phyloP scores from a whole-genome alignment of 805 yeast genomes.

The Metschnikowia similis region DNA sequence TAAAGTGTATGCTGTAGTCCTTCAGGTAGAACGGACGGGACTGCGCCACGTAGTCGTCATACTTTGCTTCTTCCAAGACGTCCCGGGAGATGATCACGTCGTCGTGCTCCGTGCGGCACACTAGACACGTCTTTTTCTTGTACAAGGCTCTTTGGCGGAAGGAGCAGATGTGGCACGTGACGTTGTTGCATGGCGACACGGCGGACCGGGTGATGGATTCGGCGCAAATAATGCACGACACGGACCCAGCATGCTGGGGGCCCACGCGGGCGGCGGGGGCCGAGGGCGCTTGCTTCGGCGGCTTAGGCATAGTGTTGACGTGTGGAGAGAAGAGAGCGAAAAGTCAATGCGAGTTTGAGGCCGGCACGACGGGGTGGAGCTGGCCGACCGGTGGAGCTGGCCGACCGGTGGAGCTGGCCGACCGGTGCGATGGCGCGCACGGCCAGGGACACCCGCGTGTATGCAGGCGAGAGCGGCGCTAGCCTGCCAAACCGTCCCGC shows the following conservation, averaged over 20 bases:
- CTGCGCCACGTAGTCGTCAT: conserved; percentile 29
- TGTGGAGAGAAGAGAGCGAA: background rate
- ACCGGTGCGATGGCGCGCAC: too few relatives aligned
- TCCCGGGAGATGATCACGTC: conserved; percentile 55
- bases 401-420: too few relatives aligned
- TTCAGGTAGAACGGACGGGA: conserved; percentile 35
- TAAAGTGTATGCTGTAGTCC: conserved; percentile 56
- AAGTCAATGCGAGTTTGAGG: background rate
- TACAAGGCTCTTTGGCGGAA: conserved; percentile 80
- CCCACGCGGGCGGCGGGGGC: background rate
- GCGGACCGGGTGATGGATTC: conserved; percentile 61
- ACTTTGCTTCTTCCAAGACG: conserved; percentile 26
- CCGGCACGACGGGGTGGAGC: background rate
- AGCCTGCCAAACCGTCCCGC: too few relatives aligned
- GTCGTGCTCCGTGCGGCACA: conserved; percentile 73
- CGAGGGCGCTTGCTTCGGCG: background rate
- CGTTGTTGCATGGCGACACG: conserved; percentile 78
- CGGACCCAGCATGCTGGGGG: conserved; percentile 7
- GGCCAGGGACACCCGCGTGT: too few relatives aligned
- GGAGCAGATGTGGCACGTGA: conserved; percentile 76
- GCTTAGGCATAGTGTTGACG: background rate
- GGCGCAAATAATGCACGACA: conserved; percentile 80
- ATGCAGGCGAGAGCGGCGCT: too few relatives aligned
- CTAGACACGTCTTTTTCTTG: conserved; percentile 68
- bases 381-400: too few relatives aligned